A percentile compares a stretch with the other conserved stretches of the same genome.
Evolutionary conservation across 2,329 filamentous ascomycete species (phyloP).

Genomic region (Colletotrichum costaricense): DNA sequence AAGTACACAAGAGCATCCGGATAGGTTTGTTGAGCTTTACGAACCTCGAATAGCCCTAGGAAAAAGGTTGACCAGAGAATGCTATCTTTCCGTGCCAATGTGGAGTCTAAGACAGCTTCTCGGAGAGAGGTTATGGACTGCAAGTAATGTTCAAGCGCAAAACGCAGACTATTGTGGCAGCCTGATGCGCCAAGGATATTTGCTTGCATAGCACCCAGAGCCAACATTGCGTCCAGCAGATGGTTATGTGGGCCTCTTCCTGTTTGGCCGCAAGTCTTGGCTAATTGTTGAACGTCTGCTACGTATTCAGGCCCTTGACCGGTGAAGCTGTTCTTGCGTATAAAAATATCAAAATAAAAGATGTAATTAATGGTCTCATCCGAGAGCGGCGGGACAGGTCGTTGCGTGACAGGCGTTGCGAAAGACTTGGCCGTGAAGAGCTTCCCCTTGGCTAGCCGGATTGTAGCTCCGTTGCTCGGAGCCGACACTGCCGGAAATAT

Average conservation of each 20-base stretch:
- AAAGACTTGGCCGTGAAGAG: constrained; percentile 23
- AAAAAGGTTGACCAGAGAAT: constrained; percentile 48
- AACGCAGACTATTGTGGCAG: background rate
- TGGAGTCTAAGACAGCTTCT: constrained; percentile 21
- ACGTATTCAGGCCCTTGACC: constrained; percentile 8
- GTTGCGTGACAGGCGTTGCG: too few relatives aligned
- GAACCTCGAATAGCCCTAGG: constrained; percentile 48
- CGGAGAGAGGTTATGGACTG: constrained; percentile 41
- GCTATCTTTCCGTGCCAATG: background rate
- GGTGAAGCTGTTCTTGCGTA: constrained; percentile 43
- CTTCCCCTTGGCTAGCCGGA: constrained; percentile 39
- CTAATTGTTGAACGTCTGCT: constrained; percentile 40
- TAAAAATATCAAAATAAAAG: constrained; percentile 45
- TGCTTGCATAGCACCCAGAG: constrained; percentile 46
- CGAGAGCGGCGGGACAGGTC: constrained; percentile 4
- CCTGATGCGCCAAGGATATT: constrained; percentile 9
- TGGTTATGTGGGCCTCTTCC: constrained; percentile 19
- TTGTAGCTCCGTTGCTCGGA: constrained; percentile 24
- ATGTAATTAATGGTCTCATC: constrained; percentile 39
- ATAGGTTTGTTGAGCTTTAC: background rate
- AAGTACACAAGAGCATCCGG: background rate
- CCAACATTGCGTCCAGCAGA: constrained; percentile 43
- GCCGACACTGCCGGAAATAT: constrained; percentile 29
- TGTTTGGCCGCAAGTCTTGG: constrained; percentile 23
- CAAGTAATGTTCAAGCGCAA: constrained; percentile 42